These are phyloP conservation scores for Ceratobasidium sp. DNA, from an alignment of 1,284 basidiomycete species.

Conservation along the genomic window DNA sequence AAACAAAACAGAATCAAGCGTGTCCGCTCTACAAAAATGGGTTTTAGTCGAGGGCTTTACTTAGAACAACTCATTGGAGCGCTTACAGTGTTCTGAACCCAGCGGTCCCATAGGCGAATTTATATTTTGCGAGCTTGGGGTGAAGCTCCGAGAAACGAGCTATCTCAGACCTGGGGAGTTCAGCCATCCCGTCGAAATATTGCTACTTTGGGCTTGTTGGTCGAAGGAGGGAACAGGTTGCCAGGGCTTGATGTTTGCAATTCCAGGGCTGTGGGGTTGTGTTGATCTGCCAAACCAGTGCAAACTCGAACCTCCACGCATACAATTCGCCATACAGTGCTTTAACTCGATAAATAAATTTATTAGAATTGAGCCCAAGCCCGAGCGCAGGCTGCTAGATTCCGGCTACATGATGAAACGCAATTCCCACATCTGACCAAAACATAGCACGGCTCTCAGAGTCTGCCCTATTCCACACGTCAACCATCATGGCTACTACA, in stretches of 20 bases:
- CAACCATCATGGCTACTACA: constrained; percentile 18
- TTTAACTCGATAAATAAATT: background rate
- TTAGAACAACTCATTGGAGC: constrained; percentile 1
- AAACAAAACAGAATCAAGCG: constrained; percentile 92
- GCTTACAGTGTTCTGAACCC: constrained; percentile 91
- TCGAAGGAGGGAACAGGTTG: constrained; percentile 9
- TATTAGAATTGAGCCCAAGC: background rate
- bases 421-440: constrained; percentile 22
- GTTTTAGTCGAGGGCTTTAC: constrained; percentile 39
- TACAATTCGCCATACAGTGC: background rate
- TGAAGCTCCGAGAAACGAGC: constrained; percentile 57
- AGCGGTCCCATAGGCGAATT: constrained; percentile 91
- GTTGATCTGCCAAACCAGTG: background rate
- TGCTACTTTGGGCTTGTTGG: background rate
- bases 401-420: constrained; percentile 8
- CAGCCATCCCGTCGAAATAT: constrained; percentile 18
- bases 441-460: constrained; percentile 9
- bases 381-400: background rate
- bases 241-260: constrained; percentile 27
- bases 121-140: constrained; percentile 66
- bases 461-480: constrained; percentile 27
- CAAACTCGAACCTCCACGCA: background rate
- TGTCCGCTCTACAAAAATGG: constrained; percentile 64
- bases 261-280: constrained; percentile 16
- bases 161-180: constrained; percentile 34